phyloP scores from a whole-genome alignment of 306 rosid species.

The Alnus glutinosa region DNA sequence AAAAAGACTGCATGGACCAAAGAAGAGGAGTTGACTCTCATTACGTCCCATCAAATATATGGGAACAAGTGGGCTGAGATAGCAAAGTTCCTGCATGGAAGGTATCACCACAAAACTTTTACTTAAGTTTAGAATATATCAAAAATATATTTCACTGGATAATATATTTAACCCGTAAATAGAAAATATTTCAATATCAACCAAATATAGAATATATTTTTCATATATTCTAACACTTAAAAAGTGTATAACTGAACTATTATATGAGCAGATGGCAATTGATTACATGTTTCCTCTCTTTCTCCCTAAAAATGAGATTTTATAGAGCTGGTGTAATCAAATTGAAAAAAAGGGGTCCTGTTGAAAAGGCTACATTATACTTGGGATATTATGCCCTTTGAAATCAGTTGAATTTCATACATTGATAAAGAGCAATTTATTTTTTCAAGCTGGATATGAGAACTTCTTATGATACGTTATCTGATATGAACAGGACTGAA shows the following conservation, averaged over 20 bases:
- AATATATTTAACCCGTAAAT: no score
- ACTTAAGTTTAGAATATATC: neutral
- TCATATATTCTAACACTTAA: no score
- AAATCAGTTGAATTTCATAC: neutral
- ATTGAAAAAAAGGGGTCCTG: neutral
- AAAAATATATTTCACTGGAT: no score
- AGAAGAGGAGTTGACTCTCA: slow-evolving; percentile 45
- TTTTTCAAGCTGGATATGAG: neutral
- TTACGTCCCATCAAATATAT: slow-evolving; percentile 32
- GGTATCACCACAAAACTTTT: slow-evolving; percentile 29
- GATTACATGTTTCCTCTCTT: no score
- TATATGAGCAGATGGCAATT: no score
- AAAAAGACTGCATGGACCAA: slow-evolving; percentile 46
- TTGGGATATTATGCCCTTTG: neutral
- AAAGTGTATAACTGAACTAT: no score
- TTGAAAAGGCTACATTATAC: neutral
- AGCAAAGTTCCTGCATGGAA: slow-evolving; percentile 47
- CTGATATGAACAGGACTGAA: slow-evolving; percentile 42
- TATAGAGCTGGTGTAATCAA: neutral
- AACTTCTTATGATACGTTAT: neutral
- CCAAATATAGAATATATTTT: no score
- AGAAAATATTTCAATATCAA: no score
- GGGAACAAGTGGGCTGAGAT: slow-evolving; percentile 61
- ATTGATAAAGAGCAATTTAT: no score
- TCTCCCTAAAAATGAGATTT: neutral